Evolutionary conservation across 805 yeast species (phyloP), one percentile per base, ranked within the genome.

Genomic region (Nakazawaea sp.): DNA sequence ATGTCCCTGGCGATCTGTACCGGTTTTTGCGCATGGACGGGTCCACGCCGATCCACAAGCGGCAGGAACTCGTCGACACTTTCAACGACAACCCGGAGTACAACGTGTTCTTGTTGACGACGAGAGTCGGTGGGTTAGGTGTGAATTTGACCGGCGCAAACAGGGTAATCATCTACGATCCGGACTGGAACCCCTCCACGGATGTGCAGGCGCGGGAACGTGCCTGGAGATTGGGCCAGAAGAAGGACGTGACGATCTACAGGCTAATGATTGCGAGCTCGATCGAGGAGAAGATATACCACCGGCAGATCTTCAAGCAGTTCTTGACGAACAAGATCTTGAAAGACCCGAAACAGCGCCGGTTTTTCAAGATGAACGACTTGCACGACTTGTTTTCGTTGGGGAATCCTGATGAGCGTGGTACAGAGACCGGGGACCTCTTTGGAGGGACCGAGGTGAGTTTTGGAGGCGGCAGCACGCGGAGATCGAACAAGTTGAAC

Each of bases 121-220:
- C 98, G 0, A 75, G 90, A 50, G 98, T 92, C 5, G 98, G 98
- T 16, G 98, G 98, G 0, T 62, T 92, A 27, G 98, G 98, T 16
- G 85, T 90, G 2, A 90, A 90, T 55, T 57, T 90, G 32, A 90
- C 96, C 0, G 97, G 97, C 3, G 97, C 98, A 0, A 88, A 88
- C 46, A 63, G 97, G 31, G 96, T 90, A 10, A 86, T 90, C 17
- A 90, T 90, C 12, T 90, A 73, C 54, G 98, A 90, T 51, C 98
- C 98, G 0, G 97, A 92, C 58, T 90, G 98, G 98, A 90, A 90
- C 52, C 98, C 98, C 1, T 87, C 96, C 1, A 92, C 97, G 0
- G 98, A 90, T 62, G 70, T 89, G 42, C 98, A 90, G 58, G 98
- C 98, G 0, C 68, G 97, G 42, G 98, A 90, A 55, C 62, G 98